Conservation (phyloP, 768 basidiomycete species). For the Leucogyrophana mollusca region DNA sequence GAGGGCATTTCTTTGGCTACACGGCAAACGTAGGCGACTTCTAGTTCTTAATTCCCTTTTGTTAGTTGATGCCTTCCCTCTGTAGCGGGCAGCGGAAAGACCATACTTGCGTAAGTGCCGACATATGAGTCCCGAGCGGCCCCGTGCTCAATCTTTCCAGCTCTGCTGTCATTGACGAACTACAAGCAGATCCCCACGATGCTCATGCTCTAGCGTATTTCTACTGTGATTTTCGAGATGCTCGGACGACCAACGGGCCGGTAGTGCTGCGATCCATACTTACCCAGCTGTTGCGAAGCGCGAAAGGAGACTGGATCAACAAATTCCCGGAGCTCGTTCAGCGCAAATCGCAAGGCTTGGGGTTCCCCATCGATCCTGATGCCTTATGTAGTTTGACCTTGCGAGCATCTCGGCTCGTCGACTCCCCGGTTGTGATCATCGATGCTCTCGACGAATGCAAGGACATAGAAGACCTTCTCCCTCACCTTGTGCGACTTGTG, state of each 20-base stretch:
- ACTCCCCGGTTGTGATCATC: constrained; percentile 19
- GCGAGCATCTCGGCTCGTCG: constrained; percentile 19
- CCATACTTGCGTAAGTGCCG: constrained; percentile 13
- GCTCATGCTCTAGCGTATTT: constrained; percentile 16
- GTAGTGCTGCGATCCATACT: constrained; percentile 23
- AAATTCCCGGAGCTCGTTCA: constrained; percentile 20
- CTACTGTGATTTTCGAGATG: constrained; percentile 28
- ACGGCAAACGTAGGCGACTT: constrained; percentile 17
- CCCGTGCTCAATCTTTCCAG: no score
- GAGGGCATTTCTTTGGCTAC: constrained; percentile 23
- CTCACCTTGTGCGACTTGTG: constrained; percentile 21
- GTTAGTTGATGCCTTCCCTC: not conserved
- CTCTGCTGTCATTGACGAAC: constrained; percentile 8
- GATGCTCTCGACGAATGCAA: constrained; percentile 27
- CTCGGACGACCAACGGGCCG: constrained; percentile 12
- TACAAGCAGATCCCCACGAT: not conserved
- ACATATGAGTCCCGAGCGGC: no score
- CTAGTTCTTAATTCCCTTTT: no score
- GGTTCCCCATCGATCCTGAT: constrained; percentile 14
- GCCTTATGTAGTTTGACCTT: constrained; percentile 16
- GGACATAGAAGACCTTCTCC: constrained; percentile 14
- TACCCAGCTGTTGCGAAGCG: constrained; percentile 24
- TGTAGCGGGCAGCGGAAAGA: constrained; percentile 17
- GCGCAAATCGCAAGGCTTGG: constrained; percentile 13
- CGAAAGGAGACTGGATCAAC: constrained; percentile 15